These are phyloP conservation scores for Cajanus cajan DNA, from an alignment of 306 rosid species.

Conservation along the genomic window DNA sequence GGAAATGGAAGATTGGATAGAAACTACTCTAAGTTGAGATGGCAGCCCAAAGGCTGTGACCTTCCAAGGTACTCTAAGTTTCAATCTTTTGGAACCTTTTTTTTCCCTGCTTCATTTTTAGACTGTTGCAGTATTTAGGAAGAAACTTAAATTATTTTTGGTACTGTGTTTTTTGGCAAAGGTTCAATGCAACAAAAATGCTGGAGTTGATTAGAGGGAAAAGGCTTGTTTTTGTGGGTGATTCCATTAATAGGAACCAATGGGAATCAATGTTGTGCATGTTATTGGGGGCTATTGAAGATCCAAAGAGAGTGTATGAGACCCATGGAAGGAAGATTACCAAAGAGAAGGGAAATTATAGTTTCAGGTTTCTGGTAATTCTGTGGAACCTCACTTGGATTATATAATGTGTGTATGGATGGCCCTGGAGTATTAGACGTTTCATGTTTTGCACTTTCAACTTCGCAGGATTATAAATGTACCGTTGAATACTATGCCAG, in stretches of 20 bases:
- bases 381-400: constrained; percentile 19
- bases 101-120: background rate
- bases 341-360: constrained; percentile 73
- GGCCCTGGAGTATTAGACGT: background rate
- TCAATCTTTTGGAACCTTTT: constrained; percentile 5
- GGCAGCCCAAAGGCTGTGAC: constrained; percentile 78
- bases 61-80: constrained; percentile 52
- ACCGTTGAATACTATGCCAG: constrained; percentile 80
- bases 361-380: constrained; percentile 89
- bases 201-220: constrained; percentile 85
- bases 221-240: constrained; percentile 93
- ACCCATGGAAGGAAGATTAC: constrained; percentile 76
- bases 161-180: constrained; percentile 30
- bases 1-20: constrained; percentile 85
- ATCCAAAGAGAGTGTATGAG: constrained; percentile 80
- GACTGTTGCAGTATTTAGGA: background rate
- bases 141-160: background rate
- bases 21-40: constrained; percentile 71
- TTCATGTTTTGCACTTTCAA: background rate
- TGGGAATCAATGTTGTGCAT: constrained; percentile 96
- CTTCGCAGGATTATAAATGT: constrained; percentile 75
- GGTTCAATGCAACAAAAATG: constrained; percentile 91
- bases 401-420: constrained; percentile 5
- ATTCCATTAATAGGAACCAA: constrained; percentile 90
- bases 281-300: constrained; percentile 66